A percentile compares a stretch with the other conserved stretches of the same genome.
phyloP scores from a whole-genome alignment of 1,284 basidiomycete species.

The Ceratobasidium theobromae region DNA sequence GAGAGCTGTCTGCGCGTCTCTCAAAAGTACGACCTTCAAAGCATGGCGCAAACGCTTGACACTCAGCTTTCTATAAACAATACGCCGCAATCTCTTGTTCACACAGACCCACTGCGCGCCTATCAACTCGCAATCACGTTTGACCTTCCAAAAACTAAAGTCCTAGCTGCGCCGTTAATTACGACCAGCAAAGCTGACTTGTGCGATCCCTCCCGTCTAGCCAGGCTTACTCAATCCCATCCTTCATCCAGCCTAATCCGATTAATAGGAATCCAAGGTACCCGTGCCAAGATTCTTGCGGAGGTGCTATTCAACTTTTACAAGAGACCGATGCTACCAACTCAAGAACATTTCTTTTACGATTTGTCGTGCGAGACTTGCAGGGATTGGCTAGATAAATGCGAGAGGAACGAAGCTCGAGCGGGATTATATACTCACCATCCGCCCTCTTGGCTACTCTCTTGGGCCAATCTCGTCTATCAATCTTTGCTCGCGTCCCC shows the following conservation, averaged over 20 bases:
- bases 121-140: neutral
- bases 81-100: neutral
- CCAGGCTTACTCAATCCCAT: neutral
- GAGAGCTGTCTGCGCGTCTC: neutral
- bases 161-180: neutral
- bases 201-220: neutral
- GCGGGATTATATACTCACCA: neutral
- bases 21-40: slow-evolving; percentile 13
- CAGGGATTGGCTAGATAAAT: neutral
- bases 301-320: slow-evolving; percentile 3
- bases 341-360: neutral
- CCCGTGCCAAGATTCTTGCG: neutral
- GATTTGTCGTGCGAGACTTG: neutral
- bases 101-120: neutral
- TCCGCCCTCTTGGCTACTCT: neutral
- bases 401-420: neutral
- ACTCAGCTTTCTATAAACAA: neutral
- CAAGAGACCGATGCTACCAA: neutral
- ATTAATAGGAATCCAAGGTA: slow-evolving; percentile 4
- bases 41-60: slow-evolving; percentile 3
- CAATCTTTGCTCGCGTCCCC: neutral
- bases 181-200: neutral
- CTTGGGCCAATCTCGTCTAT: neutral
- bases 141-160: slow-evolving; percentile 6
- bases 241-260: neutral